A percentile compares a stretch with the other conserved stretches of the same genome.
Evolutionary conservation across 2,329 filamentous ascomycete species (phyloP).

Genomic region (Trichoderma guizhouense): DNA sequence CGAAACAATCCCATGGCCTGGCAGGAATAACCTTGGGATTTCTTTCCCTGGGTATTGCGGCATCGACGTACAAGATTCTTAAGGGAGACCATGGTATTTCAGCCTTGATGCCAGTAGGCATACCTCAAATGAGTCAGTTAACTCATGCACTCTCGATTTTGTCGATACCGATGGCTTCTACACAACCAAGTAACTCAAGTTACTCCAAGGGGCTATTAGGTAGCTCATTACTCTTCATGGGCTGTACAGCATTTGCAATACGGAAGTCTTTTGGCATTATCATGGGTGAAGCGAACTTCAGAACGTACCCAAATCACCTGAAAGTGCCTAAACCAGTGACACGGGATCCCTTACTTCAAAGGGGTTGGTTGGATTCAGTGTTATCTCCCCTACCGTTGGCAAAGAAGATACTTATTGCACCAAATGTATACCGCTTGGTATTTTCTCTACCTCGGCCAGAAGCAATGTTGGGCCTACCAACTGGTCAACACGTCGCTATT

Average conservation of each 20-base stretch:
- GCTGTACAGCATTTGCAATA: background rate
- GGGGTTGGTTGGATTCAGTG: background rate
- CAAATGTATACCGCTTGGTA: constrained; percentile 44
- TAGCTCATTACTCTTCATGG: background rate
- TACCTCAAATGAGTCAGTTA: background rate
- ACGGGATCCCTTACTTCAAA: background rate
- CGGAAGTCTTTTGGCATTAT: background rate
- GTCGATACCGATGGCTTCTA: background rate
- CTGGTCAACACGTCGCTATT: constrained; percentile 55
- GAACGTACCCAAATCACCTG: background rate
- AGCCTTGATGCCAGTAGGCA: background rate
- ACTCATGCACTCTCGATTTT: background rate
- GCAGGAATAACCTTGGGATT: background rate
- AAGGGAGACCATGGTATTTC: background rate
- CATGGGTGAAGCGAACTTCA: background rate
- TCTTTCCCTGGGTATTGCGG: background rate
- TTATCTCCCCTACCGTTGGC: constrained; percentile 39
- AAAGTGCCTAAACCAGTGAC: background rate
- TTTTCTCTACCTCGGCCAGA: constrained; percentile 45
- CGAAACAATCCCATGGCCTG: background rate
- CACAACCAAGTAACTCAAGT: background rate
- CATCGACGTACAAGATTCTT: background rate
- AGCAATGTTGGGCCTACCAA: constrained; percentile 51
- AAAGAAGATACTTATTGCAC: constrained; percentile 38
- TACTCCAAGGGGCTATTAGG: background rate